Evolutionary conservation across 257 asterid species (phyloP).

Genomic region (Hygrophila difformis): DNA sequence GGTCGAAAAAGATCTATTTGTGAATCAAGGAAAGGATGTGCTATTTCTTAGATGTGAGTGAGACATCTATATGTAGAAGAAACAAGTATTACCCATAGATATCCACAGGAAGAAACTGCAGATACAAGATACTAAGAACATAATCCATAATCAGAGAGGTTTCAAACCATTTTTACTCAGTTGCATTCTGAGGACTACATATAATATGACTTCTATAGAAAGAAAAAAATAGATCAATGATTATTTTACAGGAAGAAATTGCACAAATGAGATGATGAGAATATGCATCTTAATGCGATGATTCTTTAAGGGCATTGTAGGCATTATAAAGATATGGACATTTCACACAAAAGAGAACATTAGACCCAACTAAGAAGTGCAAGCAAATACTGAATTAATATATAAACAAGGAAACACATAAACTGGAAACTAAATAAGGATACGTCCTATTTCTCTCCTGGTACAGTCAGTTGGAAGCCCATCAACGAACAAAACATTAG

Average conservation of each 20-base stretch:
- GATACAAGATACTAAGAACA: background rate
- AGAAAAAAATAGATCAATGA: too few relatives aligned
- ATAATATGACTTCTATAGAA: too few relatives aligned
- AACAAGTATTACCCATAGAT: too few relatives aligned
- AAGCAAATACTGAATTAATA: too few relatives aligned
- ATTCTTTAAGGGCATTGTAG: background rate
- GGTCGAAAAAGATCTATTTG: slow-evolving; percentile 71
- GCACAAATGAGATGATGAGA: too few relatives aligned
- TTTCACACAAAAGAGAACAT: background rate
- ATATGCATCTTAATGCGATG: background rate
- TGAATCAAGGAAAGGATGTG: slow-evolving; percentile 28
- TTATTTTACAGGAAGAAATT: too few relatives aligned
- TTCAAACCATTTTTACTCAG: too few relatives aligned
- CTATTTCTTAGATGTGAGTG: too few relatives aligned
- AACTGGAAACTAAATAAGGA: slow-evolving; percentile 26
- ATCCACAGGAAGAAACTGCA: slow-evolving; percentile 6
- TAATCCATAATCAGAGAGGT: too few relatives aligned
- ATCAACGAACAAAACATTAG: slow-evolving; percentile 62
- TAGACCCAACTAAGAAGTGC: background rate
- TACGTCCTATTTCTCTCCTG: slow-evolving; percentile 85
- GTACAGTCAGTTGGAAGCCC: slow-evolving; percentile 76
- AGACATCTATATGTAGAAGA: too few relatives aligned
- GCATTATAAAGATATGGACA: slow-evolving; percentile 2
- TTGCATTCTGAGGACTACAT: too few relatives aligned
- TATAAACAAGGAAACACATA: slow-evolving; percentile 3